Percentiles rank a stretch among this genome's conserved stretches.
Evolutionary conservation across 176 grass and related monocot genomes (phyloP).

Genomic region (Alloteropsis semialata): DNA sequence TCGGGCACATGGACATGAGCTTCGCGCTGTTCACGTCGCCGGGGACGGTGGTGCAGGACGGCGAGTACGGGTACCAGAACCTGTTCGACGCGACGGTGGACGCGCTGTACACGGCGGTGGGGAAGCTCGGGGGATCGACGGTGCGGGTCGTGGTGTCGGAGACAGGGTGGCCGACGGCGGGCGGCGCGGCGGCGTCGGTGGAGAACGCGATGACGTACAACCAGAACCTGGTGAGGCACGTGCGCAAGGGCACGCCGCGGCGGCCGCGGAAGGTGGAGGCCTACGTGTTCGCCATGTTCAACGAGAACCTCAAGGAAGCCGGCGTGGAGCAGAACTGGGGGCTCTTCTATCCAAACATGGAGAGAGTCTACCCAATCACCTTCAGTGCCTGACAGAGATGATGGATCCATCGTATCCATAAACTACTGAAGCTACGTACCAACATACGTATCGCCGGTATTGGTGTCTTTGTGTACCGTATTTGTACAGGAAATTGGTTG

Average conservation of each 20-base stretch:
- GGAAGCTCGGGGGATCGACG: not conserved
- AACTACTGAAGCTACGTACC: not conserved
- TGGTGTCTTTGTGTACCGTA: not conserved
- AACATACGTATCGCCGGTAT: not conserved
- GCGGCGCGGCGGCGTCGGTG: conserved; percentile 28
- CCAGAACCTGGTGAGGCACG: conserved; percentile 63
- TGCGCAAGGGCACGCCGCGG: conserved; percentile 59
- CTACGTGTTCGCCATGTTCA: conserved; percentile 84
- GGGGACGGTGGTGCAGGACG: conserved; percentile 38
- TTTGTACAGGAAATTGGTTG: conserved; percentile 12
- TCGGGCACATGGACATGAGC: not conserved
- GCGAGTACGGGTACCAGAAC: conserved; percentile 44
- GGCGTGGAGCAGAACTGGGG: conserved; percentile 58
- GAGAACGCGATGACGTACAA: conserved; percentile 63
- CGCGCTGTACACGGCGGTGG: conserved; percentile 53
- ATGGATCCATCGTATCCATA: no score
- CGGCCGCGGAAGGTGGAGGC: conserved; percentile 36
- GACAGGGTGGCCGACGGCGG: conserved; percentile 75
- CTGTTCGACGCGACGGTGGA: conserved; percentile 62
- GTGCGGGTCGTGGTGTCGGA: conserved; percentile 61
- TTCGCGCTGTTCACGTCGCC: conserved; percentile 54
- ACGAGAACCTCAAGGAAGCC: conserved; percentile 47
- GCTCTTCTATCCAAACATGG: conserved; percentile 49
- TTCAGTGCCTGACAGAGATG: conserved; percentile 18
- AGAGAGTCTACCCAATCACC: conserved; percentile 41